Conservation (phyloP, 148 eudicot genomes). For the Diospyros kaki region DNA sequence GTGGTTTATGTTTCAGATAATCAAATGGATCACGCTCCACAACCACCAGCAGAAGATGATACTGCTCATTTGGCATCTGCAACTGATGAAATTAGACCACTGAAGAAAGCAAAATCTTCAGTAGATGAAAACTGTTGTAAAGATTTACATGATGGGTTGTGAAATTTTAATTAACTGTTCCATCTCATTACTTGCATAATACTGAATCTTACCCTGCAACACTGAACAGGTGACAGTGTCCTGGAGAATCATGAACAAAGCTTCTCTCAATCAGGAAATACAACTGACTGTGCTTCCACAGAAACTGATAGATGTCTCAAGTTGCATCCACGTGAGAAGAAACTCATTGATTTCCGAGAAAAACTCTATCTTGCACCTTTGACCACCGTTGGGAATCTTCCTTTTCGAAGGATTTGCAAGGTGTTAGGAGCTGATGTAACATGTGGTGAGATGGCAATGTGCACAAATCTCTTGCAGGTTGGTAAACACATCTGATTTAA, state of each 20-base stretch:
- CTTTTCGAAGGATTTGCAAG: conserved; percentile 92
- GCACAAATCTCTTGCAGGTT: conserved; percentile 98
- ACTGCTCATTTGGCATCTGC: conserved; percentile 20
- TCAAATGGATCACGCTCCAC: conserved; percentile 24
- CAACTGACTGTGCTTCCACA: conserved; percentile 21
- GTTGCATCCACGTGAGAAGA: conserved; percentile 69
- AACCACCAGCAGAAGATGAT: conserved; percentile 31
- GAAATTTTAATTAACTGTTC: background rate
- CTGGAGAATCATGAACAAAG: conserved; percentile 28
- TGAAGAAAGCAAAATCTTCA: conserved; percentile 63
- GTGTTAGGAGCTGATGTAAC: conserved; percentile 91
- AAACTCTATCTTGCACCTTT: conserved; percentile 96
- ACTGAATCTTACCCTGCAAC: background rate
- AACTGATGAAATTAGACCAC: conserved; percentile 55
- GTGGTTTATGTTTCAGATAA: conserved; percentile 20
- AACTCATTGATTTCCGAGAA: conserved; percentile 82
- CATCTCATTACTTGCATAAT: too few species aligned
- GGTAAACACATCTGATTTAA: conserved; percentile 5
- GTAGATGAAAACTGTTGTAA: conserved; percentile 27
- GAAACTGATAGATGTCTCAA: conserved; percentile 78
- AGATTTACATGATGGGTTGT: conserved; percentile 44
- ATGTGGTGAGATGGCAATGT: conserved; percentile 99
- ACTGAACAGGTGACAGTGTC: conserved; percentile 27
- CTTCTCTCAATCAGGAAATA: conserved; percentile 20
- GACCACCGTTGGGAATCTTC: conserved; percentile 97